Percentiles rank a stretch among this genome's conserved stretches.
These are phyloP conservation scores for Diaporthe vaccinii DNA, from an alignment of 2,329 filamentous ascomycete genomes.

Conservation along the genomic window DNA sequence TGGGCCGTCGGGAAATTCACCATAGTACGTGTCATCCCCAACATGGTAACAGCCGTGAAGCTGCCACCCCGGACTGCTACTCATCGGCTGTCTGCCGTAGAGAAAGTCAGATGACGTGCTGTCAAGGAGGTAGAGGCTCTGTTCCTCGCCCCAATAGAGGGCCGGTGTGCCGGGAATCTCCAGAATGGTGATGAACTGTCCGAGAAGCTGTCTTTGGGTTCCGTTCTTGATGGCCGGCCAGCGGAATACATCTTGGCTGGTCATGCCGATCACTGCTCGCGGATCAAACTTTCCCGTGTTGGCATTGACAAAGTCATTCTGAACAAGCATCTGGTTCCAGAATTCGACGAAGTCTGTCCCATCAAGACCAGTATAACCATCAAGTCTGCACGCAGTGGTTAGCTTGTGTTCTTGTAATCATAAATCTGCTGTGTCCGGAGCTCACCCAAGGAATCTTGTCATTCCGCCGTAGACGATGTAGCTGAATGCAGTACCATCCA, in stretches of 20 bases:
- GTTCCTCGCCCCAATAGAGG: conserved; percentile 74
- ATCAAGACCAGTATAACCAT: conserved; percentile 28
- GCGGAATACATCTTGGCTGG: conserved; percentile 75
- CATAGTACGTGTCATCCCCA: conserved; percentile 64
- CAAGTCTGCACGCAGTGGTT: conserved; percentile 47
- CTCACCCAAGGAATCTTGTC: conserved; percentile 71
- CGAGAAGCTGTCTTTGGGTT: conserved; percentile 68
- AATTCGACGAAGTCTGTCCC: conserved; percentile 59
- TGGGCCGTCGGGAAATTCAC: conserved; percentile 66
- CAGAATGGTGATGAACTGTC: conserved; percentile 69
- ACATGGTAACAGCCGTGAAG: conserved; percentile 73
- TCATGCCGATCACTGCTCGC: conserved; percentile 72
- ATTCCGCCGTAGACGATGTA: conserved; percentile 73
- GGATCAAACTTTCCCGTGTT: conserved; percentile 72
- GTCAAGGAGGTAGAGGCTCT: conserved; percentile 72
- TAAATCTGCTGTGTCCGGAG: conserved; percentile 53
- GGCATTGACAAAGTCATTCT: conserved; percentile 69
- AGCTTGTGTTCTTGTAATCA: neutral
- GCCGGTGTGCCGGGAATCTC: conserved; percentile 72
- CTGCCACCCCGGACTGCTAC: conserved; percentile 72
- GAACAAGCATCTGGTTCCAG: conserved; percentile 68
- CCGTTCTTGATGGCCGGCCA: conserved; percentile 72
- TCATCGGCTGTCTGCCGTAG: conserved; percentile 71
- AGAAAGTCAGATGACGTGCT: conserved; percentile 74
- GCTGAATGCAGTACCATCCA: conserved; percentile 73